A percentile compares a stretch with the other conserved stretches of the same genome.
These are phyloP conservation scores for Beauveria caledonica DNA, from an alignment of 2,329 filamentous ascomycete genomes.

Conservation along the genomic window DNA sequence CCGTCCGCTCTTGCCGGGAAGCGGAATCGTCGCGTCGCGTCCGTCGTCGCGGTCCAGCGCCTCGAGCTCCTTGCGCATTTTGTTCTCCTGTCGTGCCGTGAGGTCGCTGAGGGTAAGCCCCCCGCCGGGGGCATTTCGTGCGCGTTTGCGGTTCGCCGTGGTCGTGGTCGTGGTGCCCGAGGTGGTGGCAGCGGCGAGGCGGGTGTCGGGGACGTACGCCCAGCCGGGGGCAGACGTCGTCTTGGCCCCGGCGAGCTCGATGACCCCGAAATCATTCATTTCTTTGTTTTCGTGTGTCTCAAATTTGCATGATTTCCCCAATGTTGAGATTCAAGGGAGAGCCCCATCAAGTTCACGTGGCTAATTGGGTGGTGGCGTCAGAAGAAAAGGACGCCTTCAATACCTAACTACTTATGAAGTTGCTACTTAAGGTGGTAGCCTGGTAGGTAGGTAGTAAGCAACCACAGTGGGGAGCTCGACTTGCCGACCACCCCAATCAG, in stretches of 20 bases:
- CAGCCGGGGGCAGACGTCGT: constrained; percentile 73
- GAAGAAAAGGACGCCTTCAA: too few species aligned
- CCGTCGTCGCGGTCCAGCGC: constrained; percentile 76
- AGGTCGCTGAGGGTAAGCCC: constrained; percentile 52
- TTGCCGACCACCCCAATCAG: constrained; percentile 13
- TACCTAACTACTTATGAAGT: too few species aligned
- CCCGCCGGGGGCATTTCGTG: constrained; percentile 46
- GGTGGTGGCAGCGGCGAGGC: constrained; percentile 31
- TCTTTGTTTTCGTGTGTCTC: constrained; percentile 1
- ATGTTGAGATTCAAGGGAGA: too few species aligned
- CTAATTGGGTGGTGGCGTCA: too few species aligned
- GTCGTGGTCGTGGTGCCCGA: constrained; percentile 37
- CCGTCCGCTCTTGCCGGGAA: constrained; percentile 48
- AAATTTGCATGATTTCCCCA: neutral
- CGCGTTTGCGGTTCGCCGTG: constrained; percentile 61
- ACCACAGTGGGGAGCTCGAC: neutral
- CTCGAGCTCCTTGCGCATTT: constrained; percentile 71
- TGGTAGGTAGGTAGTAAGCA: neutral
- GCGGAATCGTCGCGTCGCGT: constrained; percentile 61
- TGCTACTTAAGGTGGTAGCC: too few species aligned
- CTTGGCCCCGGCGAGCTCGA: constrained; percentile 67
- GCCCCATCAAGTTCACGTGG: too few species aligned
- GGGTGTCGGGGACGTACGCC: constrained; percentile 80
- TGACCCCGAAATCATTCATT: constrained; percentile 68
- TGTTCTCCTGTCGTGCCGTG: constrained; percentile 73